phyloP scores from a whole-genome alignment of 768 basidiomycete species.

The Tylopilus vinaceipallidus region DNA sequence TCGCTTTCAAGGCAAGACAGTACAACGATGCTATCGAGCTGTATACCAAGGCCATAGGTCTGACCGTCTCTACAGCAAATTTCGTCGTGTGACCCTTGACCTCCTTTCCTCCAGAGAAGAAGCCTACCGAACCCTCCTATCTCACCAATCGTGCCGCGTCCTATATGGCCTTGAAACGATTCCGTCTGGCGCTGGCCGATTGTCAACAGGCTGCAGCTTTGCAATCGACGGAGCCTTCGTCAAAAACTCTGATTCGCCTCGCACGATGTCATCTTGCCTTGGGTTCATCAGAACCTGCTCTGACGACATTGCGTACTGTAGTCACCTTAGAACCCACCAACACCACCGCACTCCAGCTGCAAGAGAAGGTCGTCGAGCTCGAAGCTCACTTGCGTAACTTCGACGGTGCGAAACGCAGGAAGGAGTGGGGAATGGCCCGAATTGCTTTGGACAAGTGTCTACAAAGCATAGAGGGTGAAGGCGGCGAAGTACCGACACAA shows the following conservation, averaged over 20 bases:
- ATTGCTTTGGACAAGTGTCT: conserved; percentile 79
- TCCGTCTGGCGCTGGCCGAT: conserved; percentile 70
- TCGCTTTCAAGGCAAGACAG: conserved; percentile 62
- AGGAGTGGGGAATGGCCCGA: conserved; percentile 76
- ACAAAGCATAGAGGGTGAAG: conserved; percentile 72
- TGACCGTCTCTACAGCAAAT: conserved; percentile 23
- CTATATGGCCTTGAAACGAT: conserved; percentile 78
- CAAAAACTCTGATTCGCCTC: conserved; percentile 80
- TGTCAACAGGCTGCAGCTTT: conserved; percentile 72
- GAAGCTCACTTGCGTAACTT: conserved; percentile 67
- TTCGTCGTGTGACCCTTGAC: conserved; percentile 7
- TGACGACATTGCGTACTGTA: conserved; percentile 61
- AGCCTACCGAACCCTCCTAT: conserved; percentile 67
- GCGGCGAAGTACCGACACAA: conserved; percentile 68
- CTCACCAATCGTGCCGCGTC: conserved; percentile 86
- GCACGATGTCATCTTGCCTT: conserved; percentile 83
- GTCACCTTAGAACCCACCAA: conserved; percentile 64
- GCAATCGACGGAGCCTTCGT: conserved; percentile 57
- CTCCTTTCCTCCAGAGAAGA: conserved; percentile 43
- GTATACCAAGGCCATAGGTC: conserved; percentile 77
- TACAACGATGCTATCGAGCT: conserved; percentile 70
- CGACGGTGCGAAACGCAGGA: conserved; percentile 49
- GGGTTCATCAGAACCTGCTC: conserved; percentile 64
- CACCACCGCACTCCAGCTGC: conserved; percentile 55
- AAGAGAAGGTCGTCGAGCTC: conserved; percentile 57